A percentile compares a stretch with the other conserved stretches of the same genome.
phyloP scores from a whole-genome alignment of 805 yeast genomes.

The Wilhelminamyces savonicus region DNA sequence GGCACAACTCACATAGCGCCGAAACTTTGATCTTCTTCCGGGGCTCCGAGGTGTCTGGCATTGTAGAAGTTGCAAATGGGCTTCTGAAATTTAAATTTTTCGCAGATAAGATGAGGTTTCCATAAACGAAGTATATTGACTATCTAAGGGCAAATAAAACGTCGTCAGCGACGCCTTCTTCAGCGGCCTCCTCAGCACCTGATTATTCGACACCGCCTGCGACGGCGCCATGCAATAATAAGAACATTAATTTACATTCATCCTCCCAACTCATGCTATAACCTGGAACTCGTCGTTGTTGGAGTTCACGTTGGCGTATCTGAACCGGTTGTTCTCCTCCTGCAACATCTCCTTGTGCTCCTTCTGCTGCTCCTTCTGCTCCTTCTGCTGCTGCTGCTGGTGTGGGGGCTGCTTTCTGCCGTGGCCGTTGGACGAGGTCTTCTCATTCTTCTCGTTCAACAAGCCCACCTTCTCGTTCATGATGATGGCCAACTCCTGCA shows the following conservation, averaged over 20 bases:
- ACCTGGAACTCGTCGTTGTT: conserved; percentile 41
- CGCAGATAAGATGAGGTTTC: too few relatives aligned
- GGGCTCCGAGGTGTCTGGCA: conserved; percentile 3
- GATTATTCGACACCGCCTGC: too few relatives aligned
- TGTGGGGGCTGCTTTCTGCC: conserved; percentile 31
- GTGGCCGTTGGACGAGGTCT: conserved; percentile 73
- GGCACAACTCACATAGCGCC: conserved; percentile 77
- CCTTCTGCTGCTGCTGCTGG: conserved; percentile 32
- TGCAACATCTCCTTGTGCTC: conserved; percentile 21
- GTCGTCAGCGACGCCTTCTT: too few relatives aligned
- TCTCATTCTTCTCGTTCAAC: conserved; percentile 79
- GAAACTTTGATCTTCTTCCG: conserved; percentile 29
- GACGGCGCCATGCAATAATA: too few relatives aligned
- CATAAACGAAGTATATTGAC: too few relatives aligned
- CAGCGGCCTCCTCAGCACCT: too few relatives aligned
- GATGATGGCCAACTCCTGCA: conserved; percentile 82
- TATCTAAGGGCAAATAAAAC: too few relatives aligned
- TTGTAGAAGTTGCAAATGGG: conserved; percentile 1
- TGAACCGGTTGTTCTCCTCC: conserved; percentile 36
- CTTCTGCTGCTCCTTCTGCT: conserved; percentile 15
- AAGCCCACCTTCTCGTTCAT: conserved; percentile 76
- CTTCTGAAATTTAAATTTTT: too few relatives aligned
- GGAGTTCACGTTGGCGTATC: conserved; percentile 38
- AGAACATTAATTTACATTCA: too few relatives aligned
- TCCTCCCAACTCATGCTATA: too few relatives aligned